phyloP scores from a whole-genome alignment of 2,329 filamentous ascomycete genomes.

The Xylaria sp. region DNA sequence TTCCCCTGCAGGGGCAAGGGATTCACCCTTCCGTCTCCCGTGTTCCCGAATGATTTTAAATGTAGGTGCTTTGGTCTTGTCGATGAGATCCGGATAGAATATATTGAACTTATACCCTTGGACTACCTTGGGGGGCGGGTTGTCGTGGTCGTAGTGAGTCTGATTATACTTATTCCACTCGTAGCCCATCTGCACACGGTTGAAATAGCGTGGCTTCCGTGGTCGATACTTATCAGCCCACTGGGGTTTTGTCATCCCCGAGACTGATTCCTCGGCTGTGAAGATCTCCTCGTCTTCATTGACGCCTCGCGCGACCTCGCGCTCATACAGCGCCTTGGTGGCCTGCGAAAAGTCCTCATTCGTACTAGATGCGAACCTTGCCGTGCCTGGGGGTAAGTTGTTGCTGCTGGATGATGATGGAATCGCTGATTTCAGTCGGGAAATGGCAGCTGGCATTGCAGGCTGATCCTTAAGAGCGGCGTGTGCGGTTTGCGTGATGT shows the following conservation, averaged over 20 bases:
- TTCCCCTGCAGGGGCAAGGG: conserved; percentile 91
- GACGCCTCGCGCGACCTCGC: conserved; percentile 90
- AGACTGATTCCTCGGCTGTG: conserved; percentile 84
- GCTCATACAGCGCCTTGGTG: conserved; percentile 88
- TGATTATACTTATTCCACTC: conserved; percentile 99
- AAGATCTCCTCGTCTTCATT: conserved; percentile 97
- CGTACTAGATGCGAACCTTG: conserved; percentile 74
- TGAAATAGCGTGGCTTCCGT: conserved; percentile 96
- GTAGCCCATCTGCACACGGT: conserved; percentile 97
- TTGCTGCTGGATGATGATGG: conserved; percentile 48
- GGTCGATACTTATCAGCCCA: conserved; percentile 89
- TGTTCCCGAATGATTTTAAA: conserved; percentile 96
- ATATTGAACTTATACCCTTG: conserved; percentile 99
- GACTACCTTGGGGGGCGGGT: conserved; percentile 96
- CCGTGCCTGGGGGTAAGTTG: conserved; percentile 64
- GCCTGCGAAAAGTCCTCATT: conserved; percentile 87
- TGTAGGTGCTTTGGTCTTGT: conserved; percentile 92
- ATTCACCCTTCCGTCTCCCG: conserved; percentile 88
- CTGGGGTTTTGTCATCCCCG: conserved; percentile 70
- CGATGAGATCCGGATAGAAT: conserved; percentile 96
- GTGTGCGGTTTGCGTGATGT: conserved; percentile 53
- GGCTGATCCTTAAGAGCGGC: conserved; percentile 46
- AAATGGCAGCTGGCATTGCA: conserved; percentile 38
- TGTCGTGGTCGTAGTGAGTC: conserved; percentile 98
- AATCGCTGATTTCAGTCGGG: conserved; percentile 36